Evolutionary conservation across 2,329 filamentous ascomycete genomes (phyloP).

Genomic region (Cordyceps tenuipes): DNA sequence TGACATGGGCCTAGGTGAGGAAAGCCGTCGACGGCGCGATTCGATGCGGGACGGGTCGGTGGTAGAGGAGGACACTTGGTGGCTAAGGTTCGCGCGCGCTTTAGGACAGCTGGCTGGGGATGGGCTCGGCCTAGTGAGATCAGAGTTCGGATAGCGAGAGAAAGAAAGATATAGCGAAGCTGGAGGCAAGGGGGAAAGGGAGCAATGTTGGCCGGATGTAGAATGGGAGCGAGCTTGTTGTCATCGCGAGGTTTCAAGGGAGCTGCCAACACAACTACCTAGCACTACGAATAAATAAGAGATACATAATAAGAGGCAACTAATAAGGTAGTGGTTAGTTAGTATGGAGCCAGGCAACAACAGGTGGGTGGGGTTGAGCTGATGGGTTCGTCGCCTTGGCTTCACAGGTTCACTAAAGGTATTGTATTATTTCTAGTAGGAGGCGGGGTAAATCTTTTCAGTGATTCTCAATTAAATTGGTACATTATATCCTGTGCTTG

Average conservation of each 20-base stretch:
- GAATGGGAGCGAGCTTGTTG: constrained; percentile 5
- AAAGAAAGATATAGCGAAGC: background rate
- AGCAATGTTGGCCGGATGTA: background rate
- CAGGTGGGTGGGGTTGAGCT: constrained; percentile 7
- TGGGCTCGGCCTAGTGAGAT: background rate
- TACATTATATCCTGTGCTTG: no score
- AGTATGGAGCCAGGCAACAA: background rate
- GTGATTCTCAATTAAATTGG: no score
- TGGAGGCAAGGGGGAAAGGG: background rate
- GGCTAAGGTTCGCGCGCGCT: background rate
- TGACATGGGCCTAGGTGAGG: background rate
- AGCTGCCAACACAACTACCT: constrained; percentile 8
- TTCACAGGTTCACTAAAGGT: no score
- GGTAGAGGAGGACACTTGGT: background rate
- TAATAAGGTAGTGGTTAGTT: no score
- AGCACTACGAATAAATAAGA: no score
- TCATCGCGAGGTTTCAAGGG: constrained; percentile 7
- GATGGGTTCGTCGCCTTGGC: background rate
- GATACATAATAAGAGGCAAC: no score
- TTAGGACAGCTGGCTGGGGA: background rate
- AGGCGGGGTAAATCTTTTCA: background rate
- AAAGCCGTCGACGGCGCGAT: background rate
- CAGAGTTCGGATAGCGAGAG: background rate
- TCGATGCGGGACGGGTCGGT: background rate
- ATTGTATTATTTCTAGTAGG: no score